Evolutionary conservation across 2,329 filamentous ascomycete genomes (phyloP).

Genomic region (Raffaelea albimanens): DNA sequence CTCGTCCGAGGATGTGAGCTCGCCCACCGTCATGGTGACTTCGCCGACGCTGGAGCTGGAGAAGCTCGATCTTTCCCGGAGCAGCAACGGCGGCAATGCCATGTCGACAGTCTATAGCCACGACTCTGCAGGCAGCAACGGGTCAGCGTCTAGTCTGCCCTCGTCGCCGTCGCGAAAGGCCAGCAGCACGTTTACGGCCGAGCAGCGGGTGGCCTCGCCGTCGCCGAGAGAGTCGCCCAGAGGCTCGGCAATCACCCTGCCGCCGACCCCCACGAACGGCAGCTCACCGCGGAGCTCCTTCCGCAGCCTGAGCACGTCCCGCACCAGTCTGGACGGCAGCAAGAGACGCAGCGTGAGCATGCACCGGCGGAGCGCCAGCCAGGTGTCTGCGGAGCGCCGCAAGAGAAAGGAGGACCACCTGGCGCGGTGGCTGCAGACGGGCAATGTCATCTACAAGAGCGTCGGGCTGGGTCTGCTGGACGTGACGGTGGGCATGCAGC

Average conservation of each 20-base stretch:
- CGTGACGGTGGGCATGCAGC: slow-evolving; percentile 48
- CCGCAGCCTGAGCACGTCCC: not conserved
- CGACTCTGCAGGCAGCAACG: slow-evolving; percentile 17
- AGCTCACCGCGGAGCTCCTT: not conserved
- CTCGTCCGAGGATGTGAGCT: not conserved
- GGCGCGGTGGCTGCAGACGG: slow-evolving; percentile 46
- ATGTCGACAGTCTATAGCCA: slow-evolving; percentile 8
- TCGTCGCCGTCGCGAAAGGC: not conserved
- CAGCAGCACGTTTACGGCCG: too few relatives aligned
- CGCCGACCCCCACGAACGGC: not conserved
- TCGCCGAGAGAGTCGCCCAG: too few relatives aligned
- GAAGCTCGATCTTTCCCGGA: slow-evolving; percentile 7
- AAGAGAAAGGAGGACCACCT: slow-evolving; percentile 36
- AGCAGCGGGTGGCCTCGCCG: too few relatives aligned
- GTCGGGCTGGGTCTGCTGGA: slow-evolving; percentile 61
- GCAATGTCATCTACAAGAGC: slow-evolving; percentile 61
- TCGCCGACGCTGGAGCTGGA: slow-evolving; percentile 6
- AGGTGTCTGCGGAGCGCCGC: slow-evolving; percentile 14
- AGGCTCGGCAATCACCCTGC: too few relatives aligned
- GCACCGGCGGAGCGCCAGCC: slow-evolving; percentile 21
- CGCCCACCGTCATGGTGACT: not conserved
- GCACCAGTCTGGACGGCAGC: slow-evolving; percentile 8
- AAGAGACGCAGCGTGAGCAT: slow-evolving; percentile 6
- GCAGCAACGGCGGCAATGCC: slow-evolving; percentile 14
- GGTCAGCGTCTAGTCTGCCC: slow-evolving; percentile 15